Evolutionary conservation across 495 filamentous ascomycete genomes (phyloP).

Genomic region (Talaromyces ruber): DNA sequence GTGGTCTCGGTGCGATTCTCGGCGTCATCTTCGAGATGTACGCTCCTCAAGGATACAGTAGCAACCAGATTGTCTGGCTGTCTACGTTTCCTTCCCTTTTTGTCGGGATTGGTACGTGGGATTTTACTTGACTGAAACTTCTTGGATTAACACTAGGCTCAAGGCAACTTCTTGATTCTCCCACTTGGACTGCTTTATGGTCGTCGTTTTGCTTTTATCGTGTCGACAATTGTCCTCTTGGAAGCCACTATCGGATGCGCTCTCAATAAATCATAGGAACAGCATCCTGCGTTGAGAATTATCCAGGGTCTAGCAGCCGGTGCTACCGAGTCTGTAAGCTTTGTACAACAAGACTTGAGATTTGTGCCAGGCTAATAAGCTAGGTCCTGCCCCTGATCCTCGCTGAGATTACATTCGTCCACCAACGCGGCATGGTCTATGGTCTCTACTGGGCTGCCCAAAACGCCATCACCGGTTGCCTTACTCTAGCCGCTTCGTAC

Average conservation of each 20-base stretch:
- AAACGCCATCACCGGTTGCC: constrained; percentile 19
- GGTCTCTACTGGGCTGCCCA: constrained; percentile 28
- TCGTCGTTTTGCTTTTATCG: constrained; percentile 15
- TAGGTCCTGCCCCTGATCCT: constrained; percentile 28
- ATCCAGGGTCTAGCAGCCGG: constrained; percentile 25
- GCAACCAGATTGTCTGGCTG: constrained; percentile 24
- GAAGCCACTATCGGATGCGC: constrained; percentile 21
- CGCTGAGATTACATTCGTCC: constrained; percentile 25
- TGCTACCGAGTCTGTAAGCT: constrained; percentile 24
- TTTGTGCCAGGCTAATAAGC: neutral
- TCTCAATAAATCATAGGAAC: constrained; percentile 16
- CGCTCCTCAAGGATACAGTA: constrained; percentile 14
- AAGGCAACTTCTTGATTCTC: constrained; percentile 26
- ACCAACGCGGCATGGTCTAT: constrained; percentile 20
- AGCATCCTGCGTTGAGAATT: constrained; percentile 23
- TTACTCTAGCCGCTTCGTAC: constrained; percentile 24
- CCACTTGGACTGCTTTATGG: constrained; percentile 22
- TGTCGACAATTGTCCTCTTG: constrained; percentile 16
- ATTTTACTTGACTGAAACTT: no score
- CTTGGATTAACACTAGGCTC: neutral
- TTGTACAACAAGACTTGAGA: neutral
- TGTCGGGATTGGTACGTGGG: constrained; percentile 21
- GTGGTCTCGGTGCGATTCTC: constrained; percentile 22
- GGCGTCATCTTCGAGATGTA: constrained; percentile 22
- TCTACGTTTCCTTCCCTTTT: constrained; percentile 23